phyloP scores from a whole-genome alignment of 768 basidiomycete species.

The Myochromella boudieri region DNA sequence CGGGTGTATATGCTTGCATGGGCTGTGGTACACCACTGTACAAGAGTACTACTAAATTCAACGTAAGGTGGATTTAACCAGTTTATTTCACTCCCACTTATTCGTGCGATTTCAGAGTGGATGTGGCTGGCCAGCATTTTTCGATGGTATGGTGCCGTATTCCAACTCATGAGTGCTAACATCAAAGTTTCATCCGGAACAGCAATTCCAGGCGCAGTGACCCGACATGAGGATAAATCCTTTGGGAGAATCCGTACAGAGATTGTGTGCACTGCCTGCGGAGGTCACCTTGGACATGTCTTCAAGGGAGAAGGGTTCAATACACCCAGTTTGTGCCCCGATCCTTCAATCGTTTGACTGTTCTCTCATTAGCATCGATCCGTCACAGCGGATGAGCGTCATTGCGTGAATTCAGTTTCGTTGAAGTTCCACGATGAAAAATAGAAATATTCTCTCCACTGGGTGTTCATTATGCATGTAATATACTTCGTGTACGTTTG shows the following conservation, averaged over 20 bases:
- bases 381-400: slow-evolving; percentile 70
- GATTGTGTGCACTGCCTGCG: slow-evolving; percentile 88
- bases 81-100: not conserved
- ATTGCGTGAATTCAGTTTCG: slow-evolving; percentile 90
- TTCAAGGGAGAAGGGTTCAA: slow-evolving; percentile 89
- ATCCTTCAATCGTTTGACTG: not conserved
- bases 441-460: slow-evolving; percentile 8
- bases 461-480: not conserved
- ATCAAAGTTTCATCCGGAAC: slow-evolving; percentile 3
- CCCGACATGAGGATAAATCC: slow-evolving; percentile 67
- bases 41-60: slow-evolving; percentile 87
- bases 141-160: slow-evolving; percentile 58
- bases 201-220: slow-evolving; percentile 91
- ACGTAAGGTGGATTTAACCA: slow-evolving; percentile 33
- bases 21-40: slow-evolving; percentile 84
- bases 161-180: not conserved
- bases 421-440: slow-evolving; percentile 68
- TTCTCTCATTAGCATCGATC: not conserved
- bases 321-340: slow-evolving; percentile 63
- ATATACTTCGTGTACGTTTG: not conserved
- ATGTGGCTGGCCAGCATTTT: slow-evolving; percentile 98
- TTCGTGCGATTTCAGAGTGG: slow-evolving; percentile 51
- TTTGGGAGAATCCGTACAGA: slow-evolving; percentile 75
- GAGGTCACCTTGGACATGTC: slow-evolving; percentile 92
- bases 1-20: slow-evolving; percentile 77